Evolutionary conservation across 495 filamentous ascomycete genomes (phyloP), one percentile per base, ranked within the genome.

Genomic region (Penicillium malachiteum): DNA sequence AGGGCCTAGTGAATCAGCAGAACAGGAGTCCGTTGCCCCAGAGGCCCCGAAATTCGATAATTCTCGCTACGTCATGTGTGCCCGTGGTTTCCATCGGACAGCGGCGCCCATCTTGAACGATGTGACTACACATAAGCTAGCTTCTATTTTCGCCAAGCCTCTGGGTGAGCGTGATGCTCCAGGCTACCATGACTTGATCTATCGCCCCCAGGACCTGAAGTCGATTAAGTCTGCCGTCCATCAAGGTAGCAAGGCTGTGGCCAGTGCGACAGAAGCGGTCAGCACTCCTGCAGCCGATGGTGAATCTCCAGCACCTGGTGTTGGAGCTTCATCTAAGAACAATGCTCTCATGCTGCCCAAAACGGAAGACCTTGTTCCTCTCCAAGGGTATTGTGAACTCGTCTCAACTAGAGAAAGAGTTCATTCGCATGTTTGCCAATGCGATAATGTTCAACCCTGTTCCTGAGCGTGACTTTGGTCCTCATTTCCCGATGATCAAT

Each of bases 361-460:
- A 48, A 86, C 76, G 3, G 81, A 85, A 45, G 87, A 95, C 41
- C 72, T 96, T 41, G 74, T 92, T 12, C 93, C 94, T 14, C 94
- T n/a, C 94, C 3, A 89, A 87, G 62, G 91, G 85, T 5, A 95
- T 98, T 54, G 89, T 98, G 67, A 98, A 97, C 72, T 89, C 86
- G n/a, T 82, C 86, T 3, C 94, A 98, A 67, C 77, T 98, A 12
- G 94, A 98, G 66, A 91, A 93, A 59, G 93, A 97, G 66, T 71
- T 98, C n/a, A 91, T 94, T 58, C 89, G 93, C 61, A 96, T 97
- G 88, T 97, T 97, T 64, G 87, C 90, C 48, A 98, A 98, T 64
- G 93, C 93, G 12, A 85, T 96, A 65, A 97, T 97, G 94, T 98
- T 91, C 79, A 98, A 97, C 59, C 84, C 87, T 0, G 84, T 90